Conservation (phyloP, 345 rosid species). For the Stellera chamaejasme region DNA sequence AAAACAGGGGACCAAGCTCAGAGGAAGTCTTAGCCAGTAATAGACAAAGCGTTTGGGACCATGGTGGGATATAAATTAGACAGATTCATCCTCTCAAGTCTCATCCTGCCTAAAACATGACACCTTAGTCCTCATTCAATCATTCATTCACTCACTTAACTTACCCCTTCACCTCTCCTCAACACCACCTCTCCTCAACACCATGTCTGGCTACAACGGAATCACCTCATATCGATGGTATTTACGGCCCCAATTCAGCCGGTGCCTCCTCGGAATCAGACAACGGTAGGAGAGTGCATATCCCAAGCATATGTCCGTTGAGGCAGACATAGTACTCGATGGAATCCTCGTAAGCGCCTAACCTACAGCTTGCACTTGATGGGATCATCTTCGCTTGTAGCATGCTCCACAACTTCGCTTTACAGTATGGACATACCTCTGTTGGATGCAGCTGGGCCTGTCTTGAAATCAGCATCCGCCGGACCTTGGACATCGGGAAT, state of each 20-base stretch:
- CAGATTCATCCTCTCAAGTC: no score
- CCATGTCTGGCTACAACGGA: no score
- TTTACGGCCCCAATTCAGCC: conserved; percentile 46
- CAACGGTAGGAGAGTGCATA: conserved; percentile 82
- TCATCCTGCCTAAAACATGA: no score
- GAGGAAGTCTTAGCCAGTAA: no score
- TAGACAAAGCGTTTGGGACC: no score
- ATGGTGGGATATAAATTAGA: no score
- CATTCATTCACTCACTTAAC: no score
- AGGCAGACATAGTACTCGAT: conserved; percentile 89
- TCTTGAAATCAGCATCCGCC: conserved; percentile 64
- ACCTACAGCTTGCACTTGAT: conserved; percentile 82
- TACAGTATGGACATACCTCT: conserved; percentile 87
- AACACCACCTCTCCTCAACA: no score
- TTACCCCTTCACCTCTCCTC: no score
- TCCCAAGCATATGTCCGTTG: conserved; percentile 93
- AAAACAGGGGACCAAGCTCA: no score
- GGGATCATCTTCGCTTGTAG: conserved; percentile 91
- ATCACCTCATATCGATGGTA: conserved; percentile 26
- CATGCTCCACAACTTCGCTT: conserved; percentile 95
- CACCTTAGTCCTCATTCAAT: no score
- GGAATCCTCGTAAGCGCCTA: conserved; percentile 89
- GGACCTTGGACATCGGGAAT: conserved; percentile 62
- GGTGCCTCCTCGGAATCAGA: conserved; percentile 79
- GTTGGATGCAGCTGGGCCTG: conserved; percentile 70